Conservation (phyloP, 2,329 filamentous ascomycete species). For the Lasiodiplodia gonubiensis region DNA sequence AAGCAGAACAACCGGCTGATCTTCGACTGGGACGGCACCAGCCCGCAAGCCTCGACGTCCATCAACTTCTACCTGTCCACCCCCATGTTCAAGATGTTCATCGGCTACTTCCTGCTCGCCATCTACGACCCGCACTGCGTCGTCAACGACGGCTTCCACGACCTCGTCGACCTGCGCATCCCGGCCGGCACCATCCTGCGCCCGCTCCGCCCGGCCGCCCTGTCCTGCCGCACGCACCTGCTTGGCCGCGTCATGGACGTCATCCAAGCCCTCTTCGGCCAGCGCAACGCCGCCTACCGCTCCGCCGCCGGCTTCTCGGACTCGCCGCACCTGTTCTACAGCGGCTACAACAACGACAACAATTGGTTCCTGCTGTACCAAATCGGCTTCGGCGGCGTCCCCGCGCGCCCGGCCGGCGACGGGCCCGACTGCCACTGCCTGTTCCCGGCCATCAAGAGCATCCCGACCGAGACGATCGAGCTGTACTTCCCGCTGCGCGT, state of each 20-base stretch:
- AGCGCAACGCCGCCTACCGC: slow-evolving; percentile 53
- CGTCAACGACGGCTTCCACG: slow-evolving; percentile 59
- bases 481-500: slow-evolving; percentile 56
- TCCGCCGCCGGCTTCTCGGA: slow-evolving; percentile 59
- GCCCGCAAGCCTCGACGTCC: slow-evolving; percentile 52
- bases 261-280: slow-evolving; percentile 58
- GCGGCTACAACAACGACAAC: no score
- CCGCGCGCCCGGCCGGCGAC: slow-evolving; percentile 54
- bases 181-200: slow-evolving; percentile 54
- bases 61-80: slow-evolving; percentile 58
- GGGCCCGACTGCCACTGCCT: slow-evolving; percentile 58
- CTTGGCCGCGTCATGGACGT: slow-evolving; percentile 57
- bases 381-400: slow-evolving; percentile 58
- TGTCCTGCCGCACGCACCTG: slow-evolving; percentile 56
- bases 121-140: slow-evolving; percentile 56
- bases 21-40: slow-evolving; percentile 58
- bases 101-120: slow-evolving; percentile 56
- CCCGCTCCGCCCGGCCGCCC: slow-evolving; percentile 54
- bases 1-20: slow-evolving; percentile 51
- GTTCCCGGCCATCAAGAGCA: slow-evolving; percentile 58
- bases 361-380: slow-evolving; percentile 59
- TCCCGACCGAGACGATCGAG: slow-evolving; percentile 57
- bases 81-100: slow-evolving; percentile 60
- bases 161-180: slow-evolving; percentile 55
- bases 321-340: slow-evolving; percentile 59